Evolutionary conservation across 768 basidiomycete species (phyloP).

Genomic region (Suillus americanus): DNA sequence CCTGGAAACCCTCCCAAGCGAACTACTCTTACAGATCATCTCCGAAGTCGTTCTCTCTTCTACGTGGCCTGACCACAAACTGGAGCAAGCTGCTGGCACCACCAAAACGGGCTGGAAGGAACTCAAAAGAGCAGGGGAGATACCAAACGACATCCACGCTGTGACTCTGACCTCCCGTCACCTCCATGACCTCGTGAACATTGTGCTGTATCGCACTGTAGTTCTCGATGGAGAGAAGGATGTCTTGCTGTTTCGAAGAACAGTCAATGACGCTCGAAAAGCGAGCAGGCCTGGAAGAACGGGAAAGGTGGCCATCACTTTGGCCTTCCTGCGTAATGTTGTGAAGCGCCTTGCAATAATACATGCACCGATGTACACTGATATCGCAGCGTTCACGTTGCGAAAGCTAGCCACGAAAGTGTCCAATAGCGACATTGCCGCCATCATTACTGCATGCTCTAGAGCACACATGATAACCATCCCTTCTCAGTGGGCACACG

Average conservation of each 20-base stretch:
- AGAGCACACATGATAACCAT: constrained; percentile 32
- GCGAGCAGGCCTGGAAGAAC: background rate
- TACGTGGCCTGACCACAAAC: background rate
- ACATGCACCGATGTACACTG: constrained; percentile 14
- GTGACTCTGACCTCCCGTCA: constrained; percentile 20
- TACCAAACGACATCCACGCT: constrained; percentile 24
- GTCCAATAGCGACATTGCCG: constrained; percentile 22
- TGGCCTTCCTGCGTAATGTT: constrained; percentile 28
- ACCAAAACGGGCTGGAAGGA: background rate
- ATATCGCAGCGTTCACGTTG: constrained; percentile 12
- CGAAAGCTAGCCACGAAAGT: constrained; percentile 12
- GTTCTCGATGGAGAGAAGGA: constrained; percentile 32
- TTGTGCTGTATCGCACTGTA: constrained; percentile 39
- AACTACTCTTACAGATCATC: constrained; percentile 6
- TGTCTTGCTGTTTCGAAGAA: constrained; percentile 38
- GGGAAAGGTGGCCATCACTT: background rate
- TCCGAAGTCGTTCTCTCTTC: constrained; percentile 6
- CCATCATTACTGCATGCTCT: constrained; percentile 33
- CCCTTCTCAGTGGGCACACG: constrained; percentile 15
- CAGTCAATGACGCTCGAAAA: constrained; percentile 24
- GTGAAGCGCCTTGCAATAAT: constrained; percentile 40
- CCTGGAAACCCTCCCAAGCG: constrained; percentile 4
- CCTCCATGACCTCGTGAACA: constrained; percentile 33
- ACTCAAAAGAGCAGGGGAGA: background rate
- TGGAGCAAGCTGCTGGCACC: background rate